Evolutionary conservation across 108 stramenopile genomes (phyloP).

Genomic region (Cyclotella choctawhatcheeana): DNA sequence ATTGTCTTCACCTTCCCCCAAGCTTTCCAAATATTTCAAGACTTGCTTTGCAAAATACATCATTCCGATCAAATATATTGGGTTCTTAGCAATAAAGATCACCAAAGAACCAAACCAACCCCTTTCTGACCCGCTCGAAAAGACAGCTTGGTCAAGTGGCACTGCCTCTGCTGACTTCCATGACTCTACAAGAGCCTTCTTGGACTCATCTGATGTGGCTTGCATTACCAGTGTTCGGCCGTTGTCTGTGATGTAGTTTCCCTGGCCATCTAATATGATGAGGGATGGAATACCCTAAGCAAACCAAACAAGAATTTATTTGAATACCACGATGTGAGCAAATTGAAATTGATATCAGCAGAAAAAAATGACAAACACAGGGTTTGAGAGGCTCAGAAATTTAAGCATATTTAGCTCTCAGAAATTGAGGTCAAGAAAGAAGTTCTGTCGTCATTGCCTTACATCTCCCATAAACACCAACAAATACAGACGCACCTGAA

Average conservation of each 20-base stretch:
- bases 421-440: neutral
- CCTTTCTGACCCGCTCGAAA: constrained; percentile 32
- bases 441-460: neutral
- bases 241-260: constrained; percentile 64
- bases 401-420: neutral
- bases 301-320: neutral
- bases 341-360: neutral
- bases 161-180: constrained; percentile 65
- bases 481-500: constrained; percentile 22
- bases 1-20: constrained; percentile 29
- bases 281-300: constrained; percentile 70
- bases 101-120: constrained; percentile 40
- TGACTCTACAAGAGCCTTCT: constrained; percentile 45
- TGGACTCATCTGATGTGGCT: constrained; percentile 33
- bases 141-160: constrained; percentile 57
- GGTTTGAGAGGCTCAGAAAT: neutral
- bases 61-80: constrained; percentile 65
- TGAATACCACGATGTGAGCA: neutral
- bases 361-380: neutral
- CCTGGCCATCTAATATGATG: constrained; percentile 73
- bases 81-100: constrained; percentile 64
- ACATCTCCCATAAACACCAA: neutral
- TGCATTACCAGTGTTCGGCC: constrained; percentile 61
- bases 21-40: constrained; percentile 34
- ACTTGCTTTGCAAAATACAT: constrained; percentile 57